Base-by-base conservation (phyloP, 2,329 filamentous ascomycete genomes). In the Aspergillus tubingensis region DNA sequence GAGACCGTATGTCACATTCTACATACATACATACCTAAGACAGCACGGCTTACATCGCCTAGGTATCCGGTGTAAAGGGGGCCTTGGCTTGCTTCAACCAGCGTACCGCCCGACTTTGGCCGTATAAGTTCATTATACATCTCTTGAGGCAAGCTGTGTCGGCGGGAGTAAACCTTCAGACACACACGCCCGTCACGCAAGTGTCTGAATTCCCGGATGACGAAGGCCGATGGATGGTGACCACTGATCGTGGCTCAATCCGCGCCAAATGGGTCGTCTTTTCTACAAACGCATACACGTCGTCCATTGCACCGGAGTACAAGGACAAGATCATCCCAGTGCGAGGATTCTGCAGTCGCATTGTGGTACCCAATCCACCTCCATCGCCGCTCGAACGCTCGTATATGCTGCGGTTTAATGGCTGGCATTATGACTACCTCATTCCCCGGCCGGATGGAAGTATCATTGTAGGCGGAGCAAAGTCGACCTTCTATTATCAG, bases 251-350 rank as follows among this genome's bases (percentile, higher is more conserved):
- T 21, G 92, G 92, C n/a, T 79, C 76, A 44, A 82, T 96, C 58
- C 72, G 73, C 0, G 82, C 91, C 1, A 77, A 79, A 11, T 82
- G 85, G 36, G 85, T 96, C 19, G 82, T 96, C 17, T 83, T 96
- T 15, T 89, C 91, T 4, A 94, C 90, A 0, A 96, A 96, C 71
- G 93, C 82, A 3, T 96, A 96, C 74, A 93, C 91, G 0, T 91
- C 91, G 1, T 83, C 88, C 62, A 81, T 96, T 3, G 78, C 94
- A 1, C 91, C 91, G 0, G 72, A 79, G 36, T 88, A 94, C 67
- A 80, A 84, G 8, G 85, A 88, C 64, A 81, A 92, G 8, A 89
- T 96, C 63, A 85, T 93, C 2, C 93, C 93, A 0, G 87, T 90
- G 2, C 82, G 90, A 23, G 92, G 91, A 1, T 69, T 74, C 30